Conservation (phyloP, 106 monocot species). For the Dioscorea dumetorum region DNA sequence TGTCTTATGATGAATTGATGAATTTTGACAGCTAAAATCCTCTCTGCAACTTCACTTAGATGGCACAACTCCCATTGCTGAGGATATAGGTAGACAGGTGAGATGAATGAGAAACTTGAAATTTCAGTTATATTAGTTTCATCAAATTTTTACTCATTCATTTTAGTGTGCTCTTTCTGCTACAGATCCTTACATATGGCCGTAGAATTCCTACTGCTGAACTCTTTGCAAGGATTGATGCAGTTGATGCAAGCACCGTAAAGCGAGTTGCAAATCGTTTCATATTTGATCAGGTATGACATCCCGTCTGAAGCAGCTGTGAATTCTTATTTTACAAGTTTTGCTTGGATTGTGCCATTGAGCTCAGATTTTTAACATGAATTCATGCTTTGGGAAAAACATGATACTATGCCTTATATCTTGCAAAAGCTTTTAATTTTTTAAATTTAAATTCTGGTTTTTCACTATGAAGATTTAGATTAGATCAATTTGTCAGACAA, state of each 20-base stretch:
- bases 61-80: slow-evolving; percentile 73
- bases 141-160: not conserved
- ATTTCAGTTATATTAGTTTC: not conserved
- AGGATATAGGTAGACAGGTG: slow-evolving; percentile 98
- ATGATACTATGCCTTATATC: not conserved
- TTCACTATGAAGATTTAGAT: too few relatives aligned
- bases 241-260: slow-evolving; percentile 84
- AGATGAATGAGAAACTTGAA: not conserved
- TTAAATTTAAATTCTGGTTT: not conserved
- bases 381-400: not conserved
- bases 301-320: not conserved
- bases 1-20: not conserved
- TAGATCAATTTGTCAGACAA: too few relatives aligned
- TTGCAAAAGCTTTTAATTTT: not conserved
- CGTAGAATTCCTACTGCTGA: slow-evolving; percentile 77
- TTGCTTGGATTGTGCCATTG: not conserved
- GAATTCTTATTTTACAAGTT: not conserved
- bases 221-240: slow-evolving; percentile 98
- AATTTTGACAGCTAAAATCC: slow-evolving; percentile 78
- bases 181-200: slow-evolving; percentile 89
- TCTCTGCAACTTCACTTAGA: slow-evolving; percentile 84
- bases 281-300: slow-evolving; percentile 87
- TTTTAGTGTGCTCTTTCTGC: not conserved
- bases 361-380: not conserved
- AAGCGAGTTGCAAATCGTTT: slow-evolving; percentile 96